Evolutionary conservation across 176 grass and related monocot species (phyloP), one percentile per base, ranked within the genome.

Genomic region (Avena eriantha): DNA sequence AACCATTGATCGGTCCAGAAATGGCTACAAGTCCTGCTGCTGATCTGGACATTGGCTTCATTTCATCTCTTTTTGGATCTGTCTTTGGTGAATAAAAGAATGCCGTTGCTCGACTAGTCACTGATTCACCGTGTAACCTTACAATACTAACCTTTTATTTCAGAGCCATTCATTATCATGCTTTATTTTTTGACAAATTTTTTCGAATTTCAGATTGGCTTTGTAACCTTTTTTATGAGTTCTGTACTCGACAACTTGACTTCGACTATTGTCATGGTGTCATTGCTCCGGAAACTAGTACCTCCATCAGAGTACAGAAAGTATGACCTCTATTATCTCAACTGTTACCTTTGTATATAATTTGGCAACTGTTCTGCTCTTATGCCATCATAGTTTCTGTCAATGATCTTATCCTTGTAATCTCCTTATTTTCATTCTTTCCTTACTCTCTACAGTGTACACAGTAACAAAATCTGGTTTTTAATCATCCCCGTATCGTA

Each of bases 181-280:
- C 7, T 86, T 46, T 73, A 78, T 70, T 69, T 80, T 70, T 26
- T 69, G 51, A 79, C 47, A 58, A 48, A 77, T 76, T 48, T 3
- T 76, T 87, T 61, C 18, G 31, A 59, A 73, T 87, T 95, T 89
- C 90, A 98, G 96, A 86, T 98, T 81, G 96, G 96, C 41, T 88
- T 98, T 90, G 93, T 98, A 39, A 98, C 96, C 56, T 98, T 98
- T 82, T 98, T 98, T 80, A 64, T 98, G 80, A 98, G 96, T 78
- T 79, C 88, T 43, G 78, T 98, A 77, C 92, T 98, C 9, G 96
- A 98, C 78, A 98, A 98, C 86, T 89, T 98, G 73, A 98, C 96
- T 34, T 98, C 96, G 18, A 98, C 96, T 53, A 98, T 98, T 91
- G 88, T 98, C 26, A 98, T 98, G 96, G 92, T 98, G 59, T 98